A percentile compares a stretch with the other conserved stretches of the same genome.
Evolutionary conservation across 208 protist species (phyloP).

Genomic region (Crithidia bombi): DNA sequence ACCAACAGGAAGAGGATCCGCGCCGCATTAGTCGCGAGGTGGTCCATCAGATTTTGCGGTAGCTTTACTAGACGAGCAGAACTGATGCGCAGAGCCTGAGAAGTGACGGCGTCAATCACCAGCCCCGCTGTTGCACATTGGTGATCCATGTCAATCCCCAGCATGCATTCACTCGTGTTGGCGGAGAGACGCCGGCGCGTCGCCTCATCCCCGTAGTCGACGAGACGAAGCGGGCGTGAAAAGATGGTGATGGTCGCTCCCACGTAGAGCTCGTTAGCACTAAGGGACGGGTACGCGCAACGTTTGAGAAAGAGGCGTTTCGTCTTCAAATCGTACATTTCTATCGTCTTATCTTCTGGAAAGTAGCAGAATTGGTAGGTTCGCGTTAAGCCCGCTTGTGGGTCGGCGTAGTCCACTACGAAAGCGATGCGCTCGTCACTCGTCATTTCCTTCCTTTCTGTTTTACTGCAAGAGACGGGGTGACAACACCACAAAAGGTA

Average conservation of each 20-base stretch:
- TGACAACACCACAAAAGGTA: no score
- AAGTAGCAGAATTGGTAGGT: conserved; percentile 94
- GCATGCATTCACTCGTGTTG: conserved; percentile 65
- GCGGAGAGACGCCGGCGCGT: conserved; percentile 72
- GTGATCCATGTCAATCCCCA: conserved; percentile 58
- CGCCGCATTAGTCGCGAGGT: conserved; percentile 35
- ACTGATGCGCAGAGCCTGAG: conserved; percentile 67
- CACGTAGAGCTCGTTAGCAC: conserved; percentile 88
- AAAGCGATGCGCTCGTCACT: conserved; percentile 71
- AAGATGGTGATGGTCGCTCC: conserved; percentile 93
- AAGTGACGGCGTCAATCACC: conserved; percentile 59
- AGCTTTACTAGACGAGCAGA: conserved; percentile 77
- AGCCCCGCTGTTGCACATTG: conserved; percentile 36
- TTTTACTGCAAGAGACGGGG: no score
- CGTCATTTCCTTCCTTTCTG: conserved; percentile 45
- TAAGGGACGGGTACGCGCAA: conserved; percentile 85
- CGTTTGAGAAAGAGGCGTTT: conserved; percentile 93
- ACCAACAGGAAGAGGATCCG: conserved; percentile 58
- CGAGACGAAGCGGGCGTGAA: conserved; percentile 91
- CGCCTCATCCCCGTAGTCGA: conserved; percentile 92
- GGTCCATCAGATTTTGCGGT: conserved; percentile 42
- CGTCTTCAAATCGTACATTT: conserved; percentile 95
- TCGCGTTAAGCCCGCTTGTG: conserved; percentile 85
- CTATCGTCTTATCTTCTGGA: conserved; percentile 89
- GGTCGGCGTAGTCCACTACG: conserved; percentile 91